Percentiles rank a stretch among this genome's conserved stretches.
Evolutionary conservation across 2,329 filamentous ascomycete genomes (phyloP).

Genomic region (Dactylellina leptospora): DNA sequence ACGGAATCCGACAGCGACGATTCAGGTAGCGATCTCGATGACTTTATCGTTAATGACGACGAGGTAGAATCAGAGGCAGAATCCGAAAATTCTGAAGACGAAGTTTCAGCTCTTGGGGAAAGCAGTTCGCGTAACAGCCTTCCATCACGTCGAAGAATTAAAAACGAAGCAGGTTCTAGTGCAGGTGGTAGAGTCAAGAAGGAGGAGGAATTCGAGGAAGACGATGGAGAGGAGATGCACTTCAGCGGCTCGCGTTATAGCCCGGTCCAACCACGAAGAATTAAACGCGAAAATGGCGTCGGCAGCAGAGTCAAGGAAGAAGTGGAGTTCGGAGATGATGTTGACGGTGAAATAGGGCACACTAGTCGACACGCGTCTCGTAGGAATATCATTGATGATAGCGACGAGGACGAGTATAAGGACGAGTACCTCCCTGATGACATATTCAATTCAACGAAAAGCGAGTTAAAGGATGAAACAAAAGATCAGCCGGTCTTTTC

Average conservation of each 20-base stretch:
- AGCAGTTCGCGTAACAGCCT: constrained; percentile 8
- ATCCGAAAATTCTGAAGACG: constrained; percentile 59
- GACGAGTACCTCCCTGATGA: constrained; percentile 57
- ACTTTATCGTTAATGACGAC: constrained; percentile 54
- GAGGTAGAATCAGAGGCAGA: constrained; percentile 58
- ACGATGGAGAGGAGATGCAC: no score
- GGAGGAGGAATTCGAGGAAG: neutral
- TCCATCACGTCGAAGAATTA: constrained; percentile 1
- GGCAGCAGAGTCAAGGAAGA: neutral
- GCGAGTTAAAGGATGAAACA: neutral
- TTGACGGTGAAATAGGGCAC: constrained; percentile 8
- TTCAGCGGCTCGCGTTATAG: neutral
- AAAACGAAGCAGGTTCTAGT: constrained; percentile 15
- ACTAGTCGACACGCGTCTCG: neutral
- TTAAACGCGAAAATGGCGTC: neutral
- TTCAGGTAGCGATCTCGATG: constrained; percentile 54
- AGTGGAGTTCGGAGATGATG: no score
- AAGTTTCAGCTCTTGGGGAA: constrained; percentile 52
- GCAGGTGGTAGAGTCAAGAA: neutral
- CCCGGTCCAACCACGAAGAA: neutral
- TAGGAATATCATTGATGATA: constrained; percentile 12
- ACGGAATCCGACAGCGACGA: constrained; percentile 60
- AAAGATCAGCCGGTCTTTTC: neutral
- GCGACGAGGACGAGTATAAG: constrained; percentile 46
- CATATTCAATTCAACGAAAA: constrained; percentile 58